Base-by-base conservation (phyloP, 768 basidiomycete species). In the Xerocomellus intermedius region DNA sequence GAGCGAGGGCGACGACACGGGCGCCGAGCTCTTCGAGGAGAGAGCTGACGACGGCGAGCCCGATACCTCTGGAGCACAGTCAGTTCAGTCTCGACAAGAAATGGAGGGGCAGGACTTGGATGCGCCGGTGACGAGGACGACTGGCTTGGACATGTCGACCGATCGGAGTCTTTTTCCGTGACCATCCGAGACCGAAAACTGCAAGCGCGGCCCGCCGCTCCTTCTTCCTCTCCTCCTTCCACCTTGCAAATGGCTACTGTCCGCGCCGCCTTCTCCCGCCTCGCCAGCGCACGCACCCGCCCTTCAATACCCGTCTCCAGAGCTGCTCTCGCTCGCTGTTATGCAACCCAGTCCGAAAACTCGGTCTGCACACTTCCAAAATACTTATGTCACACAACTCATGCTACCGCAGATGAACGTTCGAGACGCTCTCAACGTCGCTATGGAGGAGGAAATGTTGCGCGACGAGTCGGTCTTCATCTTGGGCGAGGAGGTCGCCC, bases 371-470 rank as follows among this genome's bases (percentile, higher is more conserved):
- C 74, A 24, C 44, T 21, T 43, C n/a, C 30, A 51, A 50, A 19
- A n/a, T n/a, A 16, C 52, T 58, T 56, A 54, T 48, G 62, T 58
- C 55, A 45, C 56, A 59, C 56, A 47, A 32, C 59, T 62, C 48
- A 58, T 48, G 35, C 45, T 30, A 21, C 26, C 37, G 32, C 61
- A 94, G 93, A 93, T 96, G 95, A 98, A 94, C 52, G 96, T 97
- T 58, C 92, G 97, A 69, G 97, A 99, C 52, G 97, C 97, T 42
- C 87, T 99, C 60, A 98, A 98, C 75, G 76, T 86, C 52, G 97
- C 97, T 28, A 94, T 99, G 91, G 97, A 98, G 77, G 97, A 99
- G 77, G 97, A 99, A 77, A 98, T 99, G 97, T 72, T 87, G 64
- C 86, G 93, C 42, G 97, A 99, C 73, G 91, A 95, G 71, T 87